Conservation (phyloP, 805 yeast genomes). For the Suhomyces sp. region DNA sequence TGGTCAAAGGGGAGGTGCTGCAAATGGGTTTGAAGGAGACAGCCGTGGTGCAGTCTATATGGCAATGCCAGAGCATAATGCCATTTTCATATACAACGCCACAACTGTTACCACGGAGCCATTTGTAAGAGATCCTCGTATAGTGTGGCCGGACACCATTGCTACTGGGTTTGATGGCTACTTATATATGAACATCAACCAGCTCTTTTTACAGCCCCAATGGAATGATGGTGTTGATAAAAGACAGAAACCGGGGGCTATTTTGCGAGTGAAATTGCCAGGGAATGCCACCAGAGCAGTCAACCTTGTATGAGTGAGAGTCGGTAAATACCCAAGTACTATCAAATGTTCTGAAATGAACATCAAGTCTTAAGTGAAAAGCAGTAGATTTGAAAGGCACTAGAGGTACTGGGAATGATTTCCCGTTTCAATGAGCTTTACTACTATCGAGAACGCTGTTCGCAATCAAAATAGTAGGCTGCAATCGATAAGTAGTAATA, state of each 20-base stretch:
- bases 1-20: conserved; percentile 1
- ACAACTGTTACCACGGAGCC: background rate
- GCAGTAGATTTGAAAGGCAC: too few species aligned
- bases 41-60: background rate
- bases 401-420: too few species aligned
- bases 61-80: background rate
- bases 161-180: background rate
- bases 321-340: background rate
- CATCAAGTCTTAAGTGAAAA: too few species aligned
- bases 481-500: too few species aligned
- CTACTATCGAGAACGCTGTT: too few species aligned
- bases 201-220: background rate
- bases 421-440: too few species aligned
- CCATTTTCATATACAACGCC: background rate
- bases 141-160: conserved; percentile 2
- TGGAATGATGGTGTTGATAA: background rate
- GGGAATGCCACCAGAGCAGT: background rate
- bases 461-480: too few species aligned
- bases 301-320: background rate
- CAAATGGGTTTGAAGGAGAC: conserved; percentile 3
- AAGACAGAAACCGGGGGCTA: conserved; percentile 1
- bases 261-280: background rate
- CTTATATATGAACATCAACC: background rate
- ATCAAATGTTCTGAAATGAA: too few species aligned
- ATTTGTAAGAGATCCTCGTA: conserved; percentile 2